These are phyloP conservation scores for Pythium sukuiense DNA, from an alignment of 352 stramenopile genomes.

Conservation along the genomic window DNA sequence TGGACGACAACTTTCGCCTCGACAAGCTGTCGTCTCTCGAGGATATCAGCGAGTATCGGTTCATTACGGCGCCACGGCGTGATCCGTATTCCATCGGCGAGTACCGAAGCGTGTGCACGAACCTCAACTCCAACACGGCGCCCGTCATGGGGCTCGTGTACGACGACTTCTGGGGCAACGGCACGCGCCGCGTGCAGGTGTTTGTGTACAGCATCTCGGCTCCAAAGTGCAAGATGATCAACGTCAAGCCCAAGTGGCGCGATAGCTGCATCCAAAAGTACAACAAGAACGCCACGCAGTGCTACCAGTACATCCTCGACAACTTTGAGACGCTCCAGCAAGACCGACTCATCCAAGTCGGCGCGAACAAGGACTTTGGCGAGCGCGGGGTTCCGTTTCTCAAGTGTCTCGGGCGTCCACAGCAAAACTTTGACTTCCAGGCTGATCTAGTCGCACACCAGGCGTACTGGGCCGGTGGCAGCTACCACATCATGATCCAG, in stretches of 20 bases:
- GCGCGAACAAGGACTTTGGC: constrained; percentile 41
- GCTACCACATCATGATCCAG: constrained; percentile 48
- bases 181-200: constrained; percentile 24
- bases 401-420: constrained; percentile 43
- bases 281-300: constrained; percentile 35
- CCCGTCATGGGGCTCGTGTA: constrained; percentile 28
- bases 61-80: constrained; percentile 29
- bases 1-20: constrained; percentile 7
- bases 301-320: constrained; percentile 49
- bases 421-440: constrained; percentile 42
- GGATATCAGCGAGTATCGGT: constrained; percentile 22
- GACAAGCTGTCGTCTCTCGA: constrained; percentile 32
- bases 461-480: constrained; percentile 48
- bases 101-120: constrained; percentile 30
- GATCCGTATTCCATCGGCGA: constrained; percentile 22
- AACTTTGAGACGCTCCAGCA: constrained; percentile 40
- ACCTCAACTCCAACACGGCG: constrained; percentile 32
- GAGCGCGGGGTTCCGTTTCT: constrained; percentile 42
- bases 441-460: constrained; percentile 57
- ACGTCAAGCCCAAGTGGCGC: constrained; percentile 14
- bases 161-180: constrained; percentile 37
- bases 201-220: constrained; percentile 37
- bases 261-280: constrained; percentile 34
- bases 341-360: constrained; percentile 36
- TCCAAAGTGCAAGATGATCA: constrained; percentile 33